phyloP scores from a whole-genome alignment of 2,329 filamentous ascomycete species.

The Fusarium oxysporum region DNA sequence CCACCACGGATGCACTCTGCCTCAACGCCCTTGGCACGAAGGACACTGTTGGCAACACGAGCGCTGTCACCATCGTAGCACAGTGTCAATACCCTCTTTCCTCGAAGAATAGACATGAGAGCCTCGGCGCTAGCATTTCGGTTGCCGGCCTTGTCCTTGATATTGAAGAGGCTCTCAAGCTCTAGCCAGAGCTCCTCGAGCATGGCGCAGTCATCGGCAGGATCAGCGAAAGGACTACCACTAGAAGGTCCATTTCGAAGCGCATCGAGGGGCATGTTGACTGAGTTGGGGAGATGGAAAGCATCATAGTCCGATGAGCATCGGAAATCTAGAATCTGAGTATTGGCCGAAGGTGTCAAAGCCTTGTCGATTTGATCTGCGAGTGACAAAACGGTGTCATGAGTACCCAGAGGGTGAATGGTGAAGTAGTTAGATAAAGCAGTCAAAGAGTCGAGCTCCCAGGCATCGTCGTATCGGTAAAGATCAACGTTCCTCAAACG shows the following conservation, averaged over 20 bases:
- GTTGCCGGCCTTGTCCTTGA: constrained; percentile 45
- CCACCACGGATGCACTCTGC: constrained; percentile 62
- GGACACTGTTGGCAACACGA: constrained; percentile 64
- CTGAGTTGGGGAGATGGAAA: constrained; percentile 59
- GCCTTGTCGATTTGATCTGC: constrained; percentile 44
- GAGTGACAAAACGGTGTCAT: constrained; percentile 42
- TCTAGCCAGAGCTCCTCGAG: constrained; percentile 62
- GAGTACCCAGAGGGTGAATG: constrained; percentile 41
- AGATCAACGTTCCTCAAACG: constrained; percentile 61
- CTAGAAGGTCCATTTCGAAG: constrained; percentile 45
- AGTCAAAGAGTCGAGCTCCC: constrained; percentile 59
- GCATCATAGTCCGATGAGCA: constrained; percentile 54
- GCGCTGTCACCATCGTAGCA: constrained; percentile 67
- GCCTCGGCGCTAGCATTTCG: constrained; percentile 45
- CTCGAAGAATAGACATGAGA: constrained; percentile 47
- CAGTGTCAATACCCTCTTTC: constrained; percentile 58
- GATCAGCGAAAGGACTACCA: constrained; percentile 52
- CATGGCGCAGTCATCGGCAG: constrained; percentile 59
- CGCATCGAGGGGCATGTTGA: constrained; percentile 58
- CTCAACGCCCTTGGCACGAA: constrained; percentile 62
- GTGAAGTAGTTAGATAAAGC: constrained; percentile 53
- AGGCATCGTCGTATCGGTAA: constrained; percentile 66
- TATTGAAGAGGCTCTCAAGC: constrained; percentile 58
- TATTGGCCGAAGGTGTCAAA: constrained; percentile 44
- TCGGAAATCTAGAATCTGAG: constrained; percentile 59